Percentiles rank a stretch among this genome's conserved stretches.
Evolutionary conservation across 139 green algal genomes (phyloP).

Genomic region (Spirogloea muscicola): DNA sequence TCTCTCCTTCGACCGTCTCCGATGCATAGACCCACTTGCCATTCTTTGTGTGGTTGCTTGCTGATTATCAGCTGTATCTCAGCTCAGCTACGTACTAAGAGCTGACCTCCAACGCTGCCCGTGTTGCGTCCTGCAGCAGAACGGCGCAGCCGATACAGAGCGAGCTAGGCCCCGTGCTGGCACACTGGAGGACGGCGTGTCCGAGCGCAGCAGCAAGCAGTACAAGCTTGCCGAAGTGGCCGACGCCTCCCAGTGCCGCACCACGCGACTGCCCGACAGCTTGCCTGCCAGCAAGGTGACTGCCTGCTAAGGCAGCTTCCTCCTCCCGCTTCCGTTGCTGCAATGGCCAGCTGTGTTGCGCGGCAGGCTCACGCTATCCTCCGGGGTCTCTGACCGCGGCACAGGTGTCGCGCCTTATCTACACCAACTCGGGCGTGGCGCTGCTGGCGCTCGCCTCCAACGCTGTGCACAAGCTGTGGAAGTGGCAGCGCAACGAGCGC

Average conservation of each 20-base stretch:
- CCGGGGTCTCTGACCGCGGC: too few relatives aligned
- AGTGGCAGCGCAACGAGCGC: slow-evolving; percentile 41
- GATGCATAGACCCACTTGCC: background rate
- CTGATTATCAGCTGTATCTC: background rate
- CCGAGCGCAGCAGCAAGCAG: too few relatives aligned
- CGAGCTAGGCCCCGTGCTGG: too few relatives aligned
- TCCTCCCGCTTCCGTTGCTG: background rate
- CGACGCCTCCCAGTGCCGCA: slow-evolving; percentile 11
- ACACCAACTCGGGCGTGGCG: slow-evolving; percentile 46
- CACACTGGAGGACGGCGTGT: too few relatives aligned
- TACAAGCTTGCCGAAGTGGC: background rate
- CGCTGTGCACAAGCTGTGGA: slow-evolving; percentile 49
- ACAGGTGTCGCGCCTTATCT: slow-evolving; percentile 32
- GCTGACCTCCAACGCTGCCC: background rate
- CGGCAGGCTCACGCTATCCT: background rate
- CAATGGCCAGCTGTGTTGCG: background rate
- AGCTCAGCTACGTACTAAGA: background rate
- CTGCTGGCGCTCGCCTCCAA: slow-evolving; percentile 37
- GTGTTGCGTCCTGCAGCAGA: background rate
- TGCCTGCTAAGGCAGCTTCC: too few relatives aligned
- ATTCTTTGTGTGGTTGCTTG: background rate
- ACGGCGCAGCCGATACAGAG: too few relatives aligned
- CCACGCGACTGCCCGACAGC: slow-evolving; percentile 28
- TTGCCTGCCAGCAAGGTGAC: slow-evolving; percentile 34
- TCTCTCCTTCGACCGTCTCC: too few relatives aligned